Conservation (phyloP, 257 asterid species). For the Scutellaria minor region DNA sequence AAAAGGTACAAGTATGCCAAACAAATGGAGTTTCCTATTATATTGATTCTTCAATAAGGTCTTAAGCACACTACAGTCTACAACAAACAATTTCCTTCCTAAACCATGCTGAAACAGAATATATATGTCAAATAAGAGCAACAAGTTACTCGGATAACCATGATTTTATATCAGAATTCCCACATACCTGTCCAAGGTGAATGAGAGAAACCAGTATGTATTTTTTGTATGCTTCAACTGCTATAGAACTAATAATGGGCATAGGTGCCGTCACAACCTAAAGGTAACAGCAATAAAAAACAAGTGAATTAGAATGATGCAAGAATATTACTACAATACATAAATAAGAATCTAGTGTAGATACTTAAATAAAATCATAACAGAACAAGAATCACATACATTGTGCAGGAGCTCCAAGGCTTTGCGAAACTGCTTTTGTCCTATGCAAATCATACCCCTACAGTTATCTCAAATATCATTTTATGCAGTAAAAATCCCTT, state of each 20-base stretch:
- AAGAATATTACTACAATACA: neutral
- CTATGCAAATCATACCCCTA: constrained; percentile 96
- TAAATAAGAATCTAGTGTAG: constrained; percentile 17
- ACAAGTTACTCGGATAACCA: constrained; percentile 9
- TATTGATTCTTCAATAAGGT: neutral
- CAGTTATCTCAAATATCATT: constrained; percentile 34
- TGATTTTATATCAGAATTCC: constrained; percentile 12
- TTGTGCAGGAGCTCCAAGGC: constrained; percentile 90
- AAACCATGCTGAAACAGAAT: neutral
- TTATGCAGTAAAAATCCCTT: constrained; percentile 24
- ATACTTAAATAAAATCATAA: neutral
- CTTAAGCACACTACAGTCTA: neutral
- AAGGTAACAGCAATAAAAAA: constrained; percentile 29
- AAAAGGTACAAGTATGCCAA: neutral
- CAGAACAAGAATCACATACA: constrained; percentile 49
- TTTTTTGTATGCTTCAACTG: constrained; percentile 96
- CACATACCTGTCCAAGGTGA: constrained; percentile 86
- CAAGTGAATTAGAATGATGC: too few relatives aligned
- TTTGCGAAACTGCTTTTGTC: constrained; percentile 79
- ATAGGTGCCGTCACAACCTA: constrained; percentile 99
- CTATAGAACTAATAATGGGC: constrained; percentile 77
- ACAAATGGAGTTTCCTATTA: neutral
- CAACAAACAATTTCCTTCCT: neutral
- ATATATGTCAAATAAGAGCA: neutral
- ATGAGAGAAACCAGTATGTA: constrained; percentile 86